Base-by-base conservation (phyloP, 805 yeast species). In the Yamadazyma tumulicola region DNA sequence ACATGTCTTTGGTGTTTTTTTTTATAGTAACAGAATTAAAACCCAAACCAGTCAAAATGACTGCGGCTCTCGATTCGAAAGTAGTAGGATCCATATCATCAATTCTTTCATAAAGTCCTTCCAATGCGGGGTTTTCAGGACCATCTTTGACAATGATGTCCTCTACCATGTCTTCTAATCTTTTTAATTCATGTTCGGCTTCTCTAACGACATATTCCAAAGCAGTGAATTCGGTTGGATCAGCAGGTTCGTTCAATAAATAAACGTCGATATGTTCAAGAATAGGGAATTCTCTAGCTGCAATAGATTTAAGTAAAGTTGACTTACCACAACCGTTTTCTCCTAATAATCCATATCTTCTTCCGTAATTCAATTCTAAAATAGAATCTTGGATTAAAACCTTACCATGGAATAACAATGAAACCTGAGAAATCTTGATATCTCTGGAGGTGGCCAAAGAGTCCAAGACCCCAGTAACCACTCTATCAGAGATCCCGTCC, bases 301-400 rank as follows among this genome's bases (percentile, higher is more conserved):
- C 97, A 52, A 93, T 64, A 26, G 97, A 84, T 64, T 86, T 86
- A 60, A 93, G 70, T 54, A 93, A 81, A 16, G 98, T 93, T 31
- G 97, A 88, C 68, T 93, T 93, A 71, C 98, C 98, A 72, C 97
- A 93, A 48, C 98, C 98, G 64, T 93, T 93, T 67, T 89, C 97
- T 56, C 98, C 98, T 57, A 93, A 75, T 43, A 93, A 74, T 69
- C 98, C 98, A 61, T 93, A 93, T 67, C 96, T 82, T 71, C 97
- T 84, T 60, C 97, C 98, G 64, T 81, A 91, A 70, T 93, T 93
- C 66, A 93, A 78, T 71, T 93, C 98, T 50, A 93, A 68, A 31
- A 73, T 74, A 25, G 97, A 83, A 66, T 93, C 97, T 67, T 87
- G 96, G 51, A 91, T 76, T 59, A 93, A 71, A 38, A 93, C 97